Evolutionary conservation across 768 basidiomycete species (phyloP).

Genomic region (Boletus eberwhitei): DNA sequence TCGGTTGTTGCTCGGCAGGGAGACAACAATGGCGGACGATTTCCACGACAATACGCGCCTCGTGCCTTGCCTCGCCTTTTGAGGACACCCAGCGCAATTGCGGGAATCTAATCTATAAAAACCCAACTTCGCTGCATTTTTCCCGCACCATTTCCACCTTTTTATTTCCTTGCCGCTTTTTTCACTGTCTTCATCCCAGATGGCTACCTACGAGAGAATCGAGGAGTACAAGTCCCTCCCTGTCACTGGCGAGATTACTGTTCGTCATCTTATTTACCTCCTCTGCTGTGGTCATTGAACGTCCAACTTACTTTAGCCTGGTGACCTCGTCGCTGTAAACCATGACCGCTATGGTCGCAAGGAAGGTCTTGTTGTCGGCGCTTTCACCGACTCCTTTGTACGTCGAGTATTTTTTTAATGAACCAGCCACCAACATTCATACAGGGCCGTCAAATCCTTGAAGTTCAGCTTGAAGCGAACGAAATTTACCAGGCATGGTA

Average conservation of each 20-base stretch:
- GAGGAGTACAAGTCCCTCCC: constrained; percentile 28
- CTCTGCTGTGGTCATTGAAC: background rate
- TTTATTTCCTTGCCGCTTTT: constrained; percentile 26
- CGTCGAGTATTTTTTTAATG: constrained; percentile 25
- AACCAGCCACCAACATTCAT: background rate
- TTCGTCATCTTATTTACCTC: constrained; percentile 13
- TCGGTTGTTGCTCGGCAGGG: constrained; percentile 9
- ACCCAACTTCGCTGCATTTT: constrained; percentile 25
- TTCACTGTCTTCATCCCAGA: constrained; percentile 28
- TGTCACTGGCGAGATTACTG: constrained; percentile 36
- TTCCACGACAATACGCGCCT: constrained; percentile 39
- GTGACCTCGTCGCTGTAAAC: constrained; percentile 77
- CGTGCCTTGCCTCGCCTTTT: constrained; percentile 49
- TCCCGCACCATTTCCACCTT: constrained; percentile 22
- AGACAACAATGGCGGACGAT: constrained; percentile 16
- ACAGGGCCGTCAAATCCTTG: constrained; percentile 79
- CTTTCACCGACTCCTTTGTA: constrained; percentile 68
- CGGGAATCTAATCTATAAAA: constrained; percentile 53
- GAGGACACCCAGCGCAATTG: constrained; percentile 8
- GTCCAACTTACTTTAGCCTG: constrained; percentile 45
- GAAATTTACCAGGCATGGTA: constrained; percentile 71
- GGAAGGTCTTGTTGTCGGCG: constrained; percentile 80
- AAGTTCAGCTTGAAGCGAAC: constrained; percentile 72
- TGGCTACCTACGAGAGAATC: constrained; percentile 37
- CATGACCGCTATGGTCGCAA: constrained; percentile 58